A percentile compares a stretch with the other conserved stretches of the same genome.
phyloP scores from a whole-genome alignment of 768 basidiomycete species.

The Mycena floridula region DNA sequence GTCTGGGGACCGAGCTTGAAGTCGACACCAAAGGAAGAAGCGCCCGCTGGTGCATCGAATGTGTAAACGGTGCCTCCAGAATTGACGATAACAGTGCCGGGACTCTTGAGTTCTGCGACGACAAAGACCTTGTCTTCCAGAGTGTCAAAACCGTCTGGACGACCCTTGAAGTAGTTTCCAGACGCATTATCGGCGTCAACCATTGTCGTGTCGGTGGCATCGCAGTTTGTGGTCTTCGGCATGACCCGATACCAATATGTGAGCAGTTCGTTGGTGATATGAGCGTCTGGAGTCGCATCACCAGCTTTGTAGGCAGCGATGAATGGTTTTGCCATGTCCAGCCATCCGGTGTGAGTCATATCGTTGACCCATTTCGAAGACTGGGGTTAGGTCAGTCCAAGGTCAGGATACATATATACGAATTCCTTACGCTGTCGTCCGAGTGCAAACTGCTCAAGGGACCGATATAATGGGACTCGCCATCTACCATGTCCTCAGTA shows the following conservation, averaged over 20 bases:
- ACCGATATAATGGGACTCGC: conserved; percentile 48
- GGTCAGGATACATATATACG: too few species aligned
- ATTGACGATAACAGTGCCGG: conserved; percentile 13
- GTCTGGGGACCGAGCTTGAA: conserved; percentile 13
- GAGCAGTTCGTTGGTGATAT: conserved; percentile 11
- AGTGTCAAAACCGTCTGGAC: conserved; percentile 12
- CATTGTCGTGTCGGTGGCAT: conserved; percentile 14
- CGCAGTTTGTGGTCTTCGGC: conserved; percentile 13
- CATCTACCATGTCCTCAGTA: too few species aligned
- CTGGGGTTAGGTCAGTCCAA: too few species aligned
- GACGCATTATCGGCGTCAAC: conserved; percentile 11
- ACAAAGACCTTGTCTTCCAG: conserved; percentile 13
- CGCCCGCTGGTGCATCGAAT: conserved; percentile 11
- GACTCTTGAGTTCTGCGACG: conserved; percentile 10
- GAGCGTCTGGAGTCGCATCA: conserved; percentile 5
- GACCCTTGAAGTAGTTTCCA: conserved; percentile 15
- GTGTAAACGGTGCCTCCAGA: conserved; percentile 14
- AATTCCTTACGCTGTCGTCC: conserved; percentile 10
- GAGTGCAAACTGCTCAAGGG: conserved; percentile 24
- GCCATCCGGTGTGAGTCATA: conserved; percentile 25
- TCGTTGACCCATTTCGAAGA: conserved; percentile 16
- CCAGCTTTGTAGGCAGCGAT: conserved; percentile 42
- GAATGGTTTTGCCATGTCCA: conserved; percentile 41
- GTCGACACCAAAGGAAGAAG: conserved; percentile 12
- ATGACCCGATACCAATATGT: conserved; percentile 16